Percentiles rank a stretch among this genome's conserved stretches.
Evolutionary conservation across 2,329 filamentous ascomycete genomes (phyloP).

Genomic region (Diaporthe australafricana): DNA sequence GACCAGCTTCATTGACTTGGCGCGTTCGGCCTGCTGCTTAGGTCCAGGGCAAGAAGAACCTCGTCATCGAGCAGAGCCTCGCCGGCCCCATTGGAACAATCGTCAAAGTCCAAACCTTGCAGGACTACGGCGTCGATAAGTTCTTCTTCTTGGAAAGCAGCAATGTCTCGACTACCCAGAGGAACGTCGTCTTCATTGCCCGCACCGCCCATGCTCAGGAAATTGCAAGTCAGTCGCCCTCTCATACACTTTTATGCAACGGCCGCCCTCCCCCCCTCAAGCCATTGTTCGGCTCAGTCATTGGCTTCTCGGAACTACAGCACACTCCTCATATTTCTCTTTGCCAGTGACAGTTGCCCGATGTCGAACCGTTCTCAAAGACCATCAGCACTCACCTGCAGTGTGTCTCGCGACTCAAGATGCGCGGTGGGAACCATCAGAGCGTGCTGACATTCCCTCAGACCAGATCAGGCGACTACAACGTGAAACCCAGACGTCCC

Average conservation of each 20-base stretch:
- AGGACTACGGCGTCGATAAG: conserved; percentile 98
- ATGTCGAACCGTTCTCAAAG: conserved; percentile 50
- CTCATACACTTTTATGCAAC: conserved; percentile 5
- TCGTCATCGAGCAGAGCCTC: conserved; percentile 91
- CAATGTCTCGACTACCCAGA: conserved; percentile 93
- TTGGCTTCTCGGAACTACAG: conserved; percentile 23
- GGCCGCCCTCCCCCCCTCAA: background rate
- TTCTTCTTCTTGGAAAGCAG: conserved; percentile 97
- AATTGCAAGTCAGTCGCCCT: conserved; percentile 82
- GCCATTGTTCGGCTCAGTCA: background rate
- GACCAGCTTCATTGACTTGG: conserved; percentile 36
- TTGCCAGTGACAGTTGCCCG: conserved; percentile 67
- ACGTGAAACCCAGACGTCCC: conserved; percentile 86
- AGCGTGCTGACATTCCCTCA: conserved; percentile 70
- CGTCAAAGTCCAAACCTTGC: conserved; percentile 93
- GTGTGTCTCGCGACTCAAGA: conserved; percentile 48
- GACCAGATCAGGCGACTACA: conserved; percentile 93
- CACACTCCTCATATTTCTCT: conserved; percentile 54
- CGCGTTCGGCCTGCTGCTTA: conserved; percentile 52
- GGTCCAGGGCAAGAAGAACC: conserved; percentile 98
- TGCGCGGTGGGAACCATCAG: conserved; percentile 62
- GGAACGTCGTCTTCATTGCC: conserved; percentile 94
- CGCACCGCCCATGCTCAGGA: conserved; percentile 88
- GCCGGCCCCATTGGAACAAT: conserved; percentile 91
- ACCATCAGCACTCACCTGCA: conserved; percentile 53